Conservation (phyloP, 2,329 filamentous ascomycete species). For the Dothistroma septosporum region DNA sequence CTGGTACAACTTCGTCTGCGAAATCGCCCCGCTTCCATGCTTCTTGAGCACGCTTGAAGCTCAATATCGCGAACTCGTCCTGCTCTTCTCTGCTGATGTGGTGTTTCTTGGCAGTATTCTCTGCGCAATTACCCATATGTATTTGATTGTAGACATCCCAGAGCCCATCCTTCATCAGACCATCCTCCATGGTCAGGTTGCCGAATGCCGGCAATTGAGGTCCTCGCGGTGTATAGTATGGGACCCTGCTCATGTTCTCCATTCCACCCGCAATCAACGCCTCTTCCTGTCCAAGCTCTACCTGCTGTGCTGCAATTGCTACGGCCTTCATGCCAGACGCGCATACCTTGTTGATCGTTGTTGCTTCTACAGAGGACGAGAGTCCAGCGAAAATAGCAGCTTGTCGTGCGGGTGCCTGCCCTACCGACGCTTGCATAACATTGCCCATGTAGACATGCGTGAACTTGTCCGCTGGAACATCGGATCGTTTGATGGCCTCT, state of each 20-base stretch:
- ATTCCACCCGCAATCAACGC: slow-evolving; percentile 92
- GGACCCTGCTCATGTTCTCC: slow-evolving; percentile 95
- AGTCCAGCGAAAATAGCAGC: slow-evolving; percentile 85
- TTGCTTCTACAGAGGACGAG: slow-evolving; percentile 73
- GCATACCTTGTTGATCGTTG: slow-evolving; percentile 97
- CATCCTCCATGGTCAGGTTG: slow-evolving; percentile 82
- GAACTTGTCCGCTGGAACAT: slow-evolving; percentile 73
- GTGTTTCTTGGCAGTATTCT: slow-evolving; percentile 88
- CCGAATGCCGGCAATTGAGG: slow-evolving; percentile 81
- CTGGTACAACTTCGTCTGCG: slow-evolving; percentile 82
- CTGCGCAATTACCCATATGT: slow-evolving; percentile 97
- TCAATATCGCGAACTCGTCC: slow-evolving; percentile 84
- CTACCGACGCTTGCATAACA: slow-evolving; percentile 76
- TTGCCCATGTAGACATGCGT: slow-evolving; percentile 97
- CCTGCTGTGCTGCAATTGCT: slow-evolving; percentile 84
- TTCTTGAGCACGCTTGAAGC: slow-evolving; percentile 82
- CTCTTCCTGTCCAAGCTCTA: slow-evolving; percentile 83
- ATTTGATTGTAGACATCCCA: slow-evolving; percentile 96
- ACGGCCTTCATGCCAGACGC: slow-evolving; percentile 93
- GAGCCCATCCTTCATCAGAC: slow-evolving; percentile 87
- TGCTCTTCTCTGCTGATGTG: slow-evolving; percentile 77
- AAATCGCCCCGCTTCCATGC: slow-evolving; percentile 83
- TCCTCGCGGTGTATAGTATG: slow-evolving; percentile 83
- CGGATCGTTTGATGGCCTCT: slow-evolving; percentile 80
- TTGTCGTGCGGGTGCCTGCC: slow-evolving; percentile 89